Base-by-base conservation (phyloP, 257 asterid species). In the Apocynum venetum region DNA sequence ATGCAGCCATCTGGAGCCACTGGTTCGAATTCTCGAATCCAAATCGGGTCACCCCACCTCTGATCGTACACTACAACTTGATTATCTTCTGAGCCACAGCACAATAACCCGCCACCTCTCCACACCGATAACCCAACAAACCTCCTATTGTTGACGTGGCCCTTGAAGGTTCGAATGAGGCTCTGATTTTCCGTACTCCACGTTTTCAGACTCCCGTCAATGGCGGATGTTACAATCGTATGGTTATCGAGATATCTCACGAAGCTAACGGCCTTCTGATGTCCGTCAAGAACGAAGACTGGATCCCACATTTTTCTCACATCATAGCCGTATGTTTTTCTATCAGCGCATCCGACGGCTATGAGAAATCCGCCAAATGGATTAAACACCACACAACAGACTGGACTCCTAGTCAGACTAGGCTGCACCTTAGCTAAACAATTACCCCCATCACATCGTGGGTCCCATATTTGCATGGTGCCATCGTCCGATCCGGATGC, bases 401-500 rank as follows among this genome's bases (percentile, higher is more conserved):
- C 91, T 12, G 98, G 86, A 65, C 95, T 92, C 48, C 71, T 19
- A 2, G 80, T 43, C 2, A 19, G 65, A 83, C 85, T 80, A 31
- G 97, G 96, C 72, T 80, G 86, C 48, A 93, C 91, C 40, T 68
- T 17, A 0, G 88, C 89, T 40, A 90, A 25, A 19, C 85, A 80
- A 0, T 46, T 66, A 31, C 86, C 94, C 3, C 73, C 77, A 7
- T 77, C 89, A 81, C 93, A 85, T 0, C 98, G 91, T 0, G 97
- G 82, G 76, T 94, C 98, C 98, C 98, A 94, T 85, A 89, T 82
- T 71, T 92, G 98, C 91, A 92, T 84, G 90, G 97, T 86, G 38
- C 98, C 97, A 44, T 94, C 98, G 17, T 94, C 98, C 66, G 98
- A 91, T 44, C 94, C 97, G 82, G 98, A 94, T 11, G 96, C 97